phyloP scores from a whole-genome alignment of 108 stramenopile species.

The Pseudonitzschia multiseries region DNA sequence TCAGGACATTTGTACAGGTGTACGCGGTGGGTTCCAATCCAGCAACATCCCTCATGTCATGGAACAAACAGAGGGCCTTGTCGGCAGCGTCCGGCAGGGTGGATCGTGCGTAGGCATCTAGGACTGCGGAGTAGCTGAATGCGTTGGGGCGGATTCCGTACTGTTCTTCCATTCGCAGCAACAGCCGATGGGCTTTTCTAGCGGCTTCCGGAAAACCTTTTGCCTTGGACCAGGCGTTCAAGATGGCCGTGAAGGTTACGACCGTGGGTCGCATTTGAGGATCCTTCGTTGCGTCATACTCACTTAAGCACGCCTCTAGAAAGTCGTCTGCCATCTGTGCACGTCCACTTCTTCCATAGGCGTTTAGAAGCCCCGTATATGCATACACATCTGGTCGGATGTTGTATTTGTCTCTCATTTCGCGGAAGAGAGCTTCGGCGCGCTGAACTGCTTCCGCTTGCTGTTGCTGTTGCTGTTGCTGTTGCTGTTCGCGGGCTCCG shows the following conservation, averaged over 20 bases:
- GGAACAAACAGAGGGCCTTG: constrained; percentile 13
- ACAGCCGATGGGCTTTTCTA: constrained; percentile 25
- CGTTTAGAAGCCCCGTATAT: constrained; percentile 41
- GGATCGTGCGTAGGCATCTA: constrained; percentile 59
- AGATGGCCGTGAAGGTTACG: constrained; percentile 55
- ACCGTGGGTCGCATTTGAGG: constrained; percentile 20
- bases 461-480: neutral
- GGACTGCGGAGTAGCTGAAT: constrained; percentile 56
- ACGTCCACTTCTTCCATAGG: constrained; percentile 18
- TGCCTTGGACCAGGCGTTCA: constrained; percentile 50
- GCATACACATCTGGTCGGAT: constrained; percentile 53
- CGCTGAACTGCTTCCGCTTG: constrained; percentile 19
- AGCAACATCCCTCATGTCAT: constrained; percentile 5
- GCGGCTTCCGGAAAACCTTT: constrained; percentile 7
- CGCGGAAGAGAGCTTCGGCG: constrained; percentile 39
- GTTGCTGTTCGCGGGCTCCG: neutral
- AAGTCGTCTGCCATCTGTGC: constrained; percentile 19
- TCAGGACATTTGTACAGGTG: constrained; percentile 50
- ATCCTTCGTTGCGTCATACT: constrained; percentile 1
- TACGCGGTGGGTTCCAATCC: constrained; percentile 25
- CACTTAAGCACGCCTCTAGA: constrained; percentile 12
- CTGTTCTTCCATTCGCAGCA: constrained; percentile 48
- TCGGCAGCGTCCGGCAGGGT: constrained; percentile 21
- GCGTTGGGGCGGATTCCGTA: constrained; percentile 52
- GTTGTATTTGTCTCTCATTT: constrained; percentile 21